phyloP scores from a whole-genome alignment of 1,139 yeast genomes.

The Debaryomyces fabryi region DNA sequence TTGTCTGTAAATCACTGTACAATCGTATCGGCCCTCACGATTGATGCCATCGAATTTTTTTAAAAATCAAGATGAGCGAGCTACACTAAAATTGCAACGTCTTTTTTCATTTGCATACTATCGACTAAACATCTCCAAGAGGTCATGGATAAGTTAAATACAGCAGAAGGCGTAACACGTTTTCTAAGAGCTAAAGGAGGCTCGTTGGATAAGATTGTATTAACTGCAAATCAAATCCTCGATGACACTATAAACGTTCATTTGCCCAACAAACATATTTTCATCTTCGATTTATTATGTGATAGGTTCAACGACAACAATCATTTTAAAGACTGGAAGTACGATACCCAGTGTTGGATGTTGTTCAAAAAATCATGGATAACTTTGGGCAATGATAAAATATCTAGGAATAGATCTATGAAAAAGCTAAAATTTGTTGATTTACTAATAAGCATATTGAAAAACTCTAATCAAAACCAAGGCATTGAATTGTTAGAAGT shows the following conservation, averaged over 20 bases:
- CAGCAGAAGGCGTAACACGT: conserved; percentile 67
- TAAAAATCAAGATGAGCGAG: conserved; percentile 2
- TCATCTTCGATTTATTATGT: conserved; percentile 65
- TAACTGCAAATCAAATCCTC: conserved; percentile 44
- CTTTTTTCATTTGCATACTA: not conserved
- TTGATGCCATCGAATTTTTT: conserved; percentile 4
- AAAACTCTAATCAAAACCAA: not conserved
- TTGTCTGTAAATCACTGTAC: not conserved
- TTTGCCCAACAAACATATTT: conserved; percentile 63
- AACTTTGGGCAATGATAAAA: conserved; percentile 18
- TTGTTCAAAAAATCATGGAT: conserved; percentile 48
- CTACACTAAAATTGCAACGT: not conserved
- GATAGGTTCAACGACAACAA: conserved; percentile 62
- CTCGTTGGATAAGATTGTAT: conserved; percentile 44
- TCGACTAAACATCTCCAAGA: not conserved
- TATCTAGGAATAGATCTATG: conserved; percentile 33
- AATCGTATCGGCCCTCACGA: not conserved
- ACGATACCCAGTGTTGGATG: conserved; percentile 46
- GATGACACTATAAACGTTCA: conserved; percentile 42
- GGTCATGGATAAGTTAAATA: conserved; percentile 26
- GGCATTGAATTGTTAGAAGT: not conserved
- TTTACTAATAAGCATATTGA: conserved; percentile 17
- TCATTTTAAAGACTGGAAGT: conserved; percentile 45
- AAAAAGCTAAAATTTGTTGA: conserved; percentile 34
- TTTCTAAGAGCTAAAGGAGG: conserved; percentile 60